Percentiles rank a stretch among this genome's conserved stretches.
These are phyloP conservation scores for Lasiodiplodia gonubiensis DNA, from an alignment of 2,329 filamentous ascomycete species.

Conservation along the genomic window DNA sequence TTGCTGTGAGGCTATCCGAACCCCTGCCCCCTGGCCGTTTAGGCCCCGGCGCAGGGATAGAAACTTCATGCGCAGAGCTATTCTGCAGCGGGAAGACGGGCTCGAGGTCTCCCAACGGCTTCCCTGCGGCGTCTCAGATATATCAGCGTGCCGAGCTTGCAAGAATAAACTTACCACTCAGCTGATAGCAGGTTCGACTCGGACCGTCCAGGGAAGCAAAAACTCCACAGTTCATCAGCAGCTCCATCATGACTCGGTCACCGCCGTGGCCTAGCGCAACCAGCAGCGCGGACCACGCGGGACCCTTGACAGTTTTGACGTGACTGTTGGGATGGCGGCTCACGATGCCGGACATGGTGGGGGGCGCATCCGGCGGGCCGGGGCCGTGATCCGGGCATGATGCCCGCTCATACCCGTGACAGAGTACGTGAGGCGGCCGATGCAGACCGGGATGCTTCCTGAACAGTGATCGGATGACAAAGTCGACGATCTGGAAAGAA, in stretches of 20 bases:
- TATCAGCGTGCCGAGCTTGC: background rate
- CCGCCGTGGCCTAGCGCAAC: constrained; percentile 75
- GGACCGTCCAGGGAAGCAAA: constrained; percentile 68
- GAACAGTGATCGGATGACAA: constrained; percentile 75
- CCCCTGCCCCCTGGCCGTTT: constrained; percentile 42
- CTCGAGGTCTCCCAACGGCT: constrained; percentile 22
- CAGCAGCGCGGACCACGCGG: constrained; percentile 78
- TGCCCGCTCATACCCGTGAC: constrained; percentile 75
- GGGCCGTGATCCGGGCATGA: constrained; percentile 39
- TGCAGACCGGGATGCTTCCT: constrained; percentile 56
- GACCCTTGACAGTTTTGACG: constrained; percentile 69
- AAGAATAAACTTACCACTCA: constrained; percentile 66
- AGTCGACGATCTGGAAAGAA: constrained; percentile 52
- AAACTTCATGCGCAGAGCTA: constrained; percentile 20
- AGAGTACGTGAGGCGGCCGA: constrained; percentile 76
- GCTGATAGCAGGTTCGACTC: constrained; percentile 73
- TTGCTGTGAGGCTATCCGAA: constrained; percentile 41
- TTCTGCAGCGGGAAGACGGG: constrained; percentile 17
- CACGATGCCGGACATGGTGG: constrained; percentile 69
- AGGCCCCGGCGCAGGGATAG: constrained; percentile 29
- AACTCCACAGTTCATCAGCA: constrained; percentile 78
- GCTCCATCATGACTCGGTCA: constrained; percentile 75
- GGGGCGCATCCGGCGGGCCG: constrained; percentile 42
- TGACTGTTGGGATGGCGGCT: constrained; percentile 71
- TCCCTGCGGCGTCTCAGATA: constrained; percentile 28